A percentile compares a stretch with the other conserved stretches of the same genome.
phyloP scores from a whole-genome alignment of 495 filamentous ascomycete genomes.

The Hypoxylon lienhwacheense region DNA sequence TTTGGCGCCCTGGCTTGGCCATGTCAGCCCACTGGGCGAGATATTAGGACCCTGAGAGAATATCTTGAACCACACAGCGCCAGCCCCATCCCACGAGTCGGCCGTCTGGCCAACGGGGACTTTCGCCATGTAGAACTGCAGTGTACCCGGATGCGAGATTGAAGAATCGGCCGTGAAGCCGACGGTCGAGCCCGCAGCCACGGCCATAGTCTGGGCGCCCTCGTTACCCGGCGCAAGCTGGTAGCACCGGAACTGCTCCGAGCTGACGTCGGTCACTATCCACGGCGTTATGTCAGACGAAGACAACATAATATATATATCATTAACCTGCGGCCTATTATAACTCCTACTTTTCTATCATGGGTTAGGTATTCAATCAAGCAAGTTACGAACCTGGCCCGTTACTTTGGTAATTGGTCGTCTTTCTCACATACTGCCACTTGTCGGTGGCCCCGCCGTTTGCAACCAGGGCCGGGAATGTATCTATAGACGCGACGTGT shows the following conservation, averaged over 20 bases:
- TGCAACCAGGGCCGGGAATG: slow-evolving; percentile 37
- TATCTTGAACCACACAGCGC: slow-evolving; percentile 54
- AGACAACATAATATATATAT: too few species aligned
- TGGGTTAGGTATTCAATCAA: not conserved
- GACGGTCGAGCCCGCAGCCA: slow-evolving; percentile 45
- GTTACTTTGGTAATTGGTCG: slow-evolving; percentile 46
- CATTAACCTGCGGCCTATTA: too few species aligned
- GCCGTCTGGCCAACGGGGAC: slow-evolving; percentile 46
- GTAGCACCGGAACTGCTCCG: slow-evolving; percentile 50
- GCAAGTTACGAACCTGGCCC: slow-evolving; percentile 33
- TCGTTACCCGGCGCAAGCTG: slow-evolving; percentile 41
- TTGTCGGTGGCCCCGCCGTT: slow-evolving; percentile 32
- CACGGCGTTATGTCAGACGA: not conserved
- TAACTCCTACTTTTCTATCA: not conserved
- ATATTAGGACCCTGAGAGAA: slow-evolving; percentile 46
- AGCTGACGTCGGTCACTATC: slow-evolving; percentile 46
- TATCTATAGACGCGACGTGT: slow-evolving; percentile 23
- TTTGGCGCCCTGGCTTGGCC: slow-evolving; percentile 41
- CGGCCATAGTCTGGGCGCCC: slow-evolving; percentile 43
- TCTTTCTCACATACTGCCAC: slow-evolving; percentile 45
- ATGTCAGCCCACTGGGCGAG: slow-evolving; percentile 39
- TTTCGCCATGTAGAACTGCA: slow-evolving; percentile 50
- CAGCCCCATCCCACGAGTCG: slow-evolving; percentile 50
- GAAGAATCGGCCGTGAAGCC: slow-evolving; percentile 47
- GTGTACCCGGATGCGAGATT: slow-evolving; percentile 47